Base-by-base conservation (phyloP, 805 yeast species). In the Wickerhamiella azymoides region DNA sequence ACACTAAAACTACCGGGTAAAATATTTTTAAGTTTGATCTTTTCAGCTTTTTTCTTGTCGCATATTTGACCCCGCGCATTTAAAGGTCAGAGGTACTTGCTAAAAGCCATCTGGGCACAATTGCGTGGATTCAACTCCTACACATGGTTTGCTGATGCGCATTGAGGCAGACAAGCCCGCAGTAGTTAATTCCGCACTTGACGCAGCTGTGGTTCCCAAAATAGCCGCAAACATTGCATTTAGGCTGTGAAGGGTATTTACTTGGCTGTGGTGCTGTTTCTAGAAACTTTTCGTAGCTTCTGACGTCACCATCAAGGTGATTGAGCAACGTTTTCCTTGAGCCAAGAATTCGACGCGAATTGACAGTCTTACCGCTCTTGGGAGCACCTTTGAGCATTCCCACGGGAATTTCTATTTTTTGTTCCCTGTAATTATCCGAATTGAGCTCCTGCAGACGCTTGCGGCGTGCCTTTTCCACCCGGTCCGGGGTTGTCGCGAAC, bases 201-300 rank as follows among this genome's bases (percentile, higher is more conserved):
- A 59, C 43, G 48, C 71, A 67, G 3, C 56, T 49, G 6, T 57
- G 43, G 11, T 51, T 50, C 7, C 67, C 62, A 55, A 62, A 59
- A 53, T 63, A 65, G 2, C 71, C 72, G 45, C 71, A 67, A 1
- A 67, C 63, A 10, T 57, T 52, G 47, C 71, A 67, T 21, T 63
- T 41, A 2, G 53, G 53, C 10, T 60, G 49, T 5, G 55, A 40
- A 2, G 72, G 71, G 48, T 67, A 68, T 11, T 26, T 33, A n/a
- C 69, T 58, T 2, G 65, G 61, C 18, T 40, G 47, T 1, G 65
- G 55, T 1, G 62, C 59, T n/a, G 61, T 57, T 4, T 57, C 53
- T 33, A 51, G 46, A 47, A 54, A 63, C 27, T 49, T 40, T 30
- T 53, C 54, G 3, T 65, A 57, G 8, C 61, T 57, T 6, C 48